Evolutionary conservation across 352 stramenopile genomes (phyloP).

Genomic region (Phytophthora litchii): DNA sequence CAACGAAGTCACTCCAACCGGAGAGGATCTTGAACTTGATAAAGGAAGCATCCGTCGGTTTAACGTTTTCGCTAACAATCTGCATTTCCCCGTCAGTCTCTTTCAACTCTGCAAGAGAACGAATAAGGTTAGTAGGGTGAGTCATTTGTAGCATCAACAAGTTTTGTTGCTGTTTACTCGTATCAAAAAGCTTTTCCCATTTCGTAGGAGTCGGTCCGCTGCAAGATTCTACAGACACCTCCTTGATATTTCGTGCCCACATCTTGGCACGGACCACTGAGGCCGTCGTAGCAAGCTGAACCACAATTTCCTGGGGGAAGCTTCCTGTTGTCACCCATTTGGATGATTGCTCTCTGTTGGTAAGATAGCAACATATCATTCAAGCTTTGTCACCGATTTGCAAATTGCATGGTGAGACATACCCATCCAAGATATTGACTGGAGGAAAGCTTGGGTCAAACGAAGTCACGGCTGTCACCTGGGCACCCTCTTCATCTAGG

Average conservation of each 20-base stretch:
- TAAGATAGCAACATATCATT: neutral
- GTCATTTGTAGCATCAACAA: neutral
- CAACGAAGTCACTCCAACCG: slow-evolving; percentile 82
- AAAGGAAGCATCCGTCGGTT: slow-evolving; percentile 76
- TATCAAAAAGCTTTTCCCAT: slow-evolving; percentile 82
- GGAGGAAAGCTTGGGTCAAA: slow-evolving; percentile 74
- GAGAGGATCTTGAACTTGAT: slow-evolving; percentile 87
- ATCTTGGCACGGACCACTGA: slow-evolving; percentile 82
- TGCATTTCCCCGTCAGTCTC: slow-evolving; percentile 87
- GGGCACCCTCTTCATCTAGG: slow-evolving; percentile 79
- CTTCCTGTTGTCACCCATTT: slow-evolving; percentile 86
- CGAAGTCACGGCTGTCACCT: slow-evolving; percentile 81
- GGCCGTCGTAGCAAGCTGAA: slow-evolving; percentile 79
- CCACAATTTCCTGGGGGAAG: slow-evolving; percentile 82
- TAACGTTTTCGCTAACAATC: slow-evolving; percentile 76
- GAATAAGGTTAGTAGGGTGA: slow-evolving; percentile 3
- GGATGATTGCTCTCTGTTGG: slow-evolving; percentile 65
- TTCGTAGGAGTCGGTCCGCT: slow-evolving; percentile 71
- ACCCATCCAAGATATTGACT: slow-evolving; percentile 85
- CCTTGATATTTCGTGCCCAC: slow-evolving; percentile 80
- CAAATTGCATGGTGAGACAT: neutral
- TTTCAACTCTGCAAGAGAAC: slow-evolving; percentile 52
- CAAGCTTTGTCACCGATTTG: neutral
- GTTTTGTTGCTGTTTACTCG: slow-evolving; percentile 40
- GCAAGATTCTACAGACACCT: slow-evolving; percentile 73